Conservation (phyloP, 495 filamentous ascomycete genomes). For the Pyronema domesticum region DNA sequence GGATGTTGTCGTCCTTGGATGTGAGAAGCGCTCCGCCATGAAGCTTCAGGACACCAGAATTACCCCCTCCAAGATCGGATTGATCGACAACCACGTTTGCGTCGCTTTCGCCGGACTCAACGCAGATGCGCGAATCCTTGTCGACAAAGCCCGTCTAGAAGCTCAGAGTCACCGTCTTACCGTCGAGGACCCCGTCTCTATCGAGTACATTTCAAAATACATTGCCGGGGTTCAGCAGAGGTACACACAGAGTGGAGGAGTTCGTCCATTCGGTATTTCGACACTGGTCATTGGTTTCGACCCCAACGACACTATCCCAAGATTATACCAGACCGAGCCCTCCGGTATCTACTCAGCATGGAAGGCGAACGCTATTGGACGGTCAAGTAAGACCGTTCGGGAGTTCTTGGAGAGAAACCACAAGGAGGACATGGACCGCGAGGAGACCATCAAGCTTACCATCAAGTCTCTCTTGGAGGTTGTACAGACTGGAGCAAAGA, state of each 20-base stretch:
- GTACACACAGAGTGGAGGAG: constrained; percentile 96
- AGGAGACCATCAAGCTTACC: constrained; percentile 88
- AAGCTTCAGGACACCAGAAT: constrained; percentile 98
- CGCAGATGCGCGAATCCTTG: constrained; percentile 88
- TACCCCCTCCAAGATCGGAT: constrained; percentile 91
- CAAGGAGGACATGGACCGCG: constrained; percentile 88
- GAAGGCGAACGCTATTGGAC: constrained; percentile 98
- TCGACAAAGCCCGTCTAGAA: constrained; percentile 92
- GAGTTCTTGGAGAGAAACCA: constrained; percentile 98
- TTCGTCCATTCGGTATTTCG: constrained; percentile 92
- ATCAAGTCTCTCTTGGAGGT: constrained; percentile 97
- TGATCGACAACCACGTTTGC: constrained; percentile 86
- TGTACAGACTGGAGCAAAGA: constrained; percentile 96
- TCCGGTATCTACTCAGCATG: constrained; percentile 97
- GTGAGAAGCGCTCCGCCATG: constrained; percentile 96
- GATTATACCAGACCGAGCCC: constrained; percentile 93
- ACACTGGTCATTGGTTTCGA: constrained; percentile 96
- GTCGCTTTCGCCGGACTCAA: constrained; percentile 95
- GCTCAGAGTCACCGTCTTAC: constrained; percentile 94
- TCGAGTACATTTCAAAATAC: constrained; percentile 99
- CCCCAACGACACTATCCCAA: constrained; percentile 64
- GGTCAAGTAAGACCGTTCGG: constrained; percentile 93
- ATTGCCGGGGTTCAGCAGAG: constrained; percentile 92
- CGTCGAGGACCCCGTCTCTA: constrained; percentile 92
- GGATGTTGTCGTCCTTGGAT: constrained; percentile 87